Evolutionary conservation across 1,284 basidiomycete species (phyloP), one percentile per base, ranked within the genome.

Genomic region (Hypsizygus ulmarius): DNA sequence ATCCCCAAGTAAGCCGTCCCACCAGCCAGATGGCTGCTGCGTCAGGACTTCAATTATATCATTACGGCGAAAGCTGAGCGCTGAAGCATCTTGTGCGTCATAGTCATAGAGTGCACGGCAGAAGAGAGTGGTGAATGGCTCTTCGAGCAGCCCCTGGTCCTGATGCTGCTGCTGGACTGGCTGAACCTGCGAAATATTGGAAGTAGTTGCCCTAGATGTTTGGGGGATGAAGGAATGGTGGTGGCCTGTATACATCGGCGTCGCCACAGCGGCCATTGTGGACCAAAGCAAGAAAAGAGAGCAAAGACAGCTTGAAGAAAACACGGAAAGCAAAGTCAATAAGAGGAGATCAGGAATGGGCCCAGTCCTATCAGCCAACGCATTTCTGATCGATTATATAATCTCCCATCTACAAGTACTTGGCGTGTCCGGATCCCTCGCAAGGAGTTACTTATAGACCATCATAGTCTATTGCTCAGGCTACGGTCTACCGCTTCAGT

Each of bases 31-130:
- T 40, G 92, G 90, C 45, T 97, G 82, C 63, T 88, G 86, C 5
- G 89, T 93, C 43, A 97, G 77, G 45, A 99, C 93, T 67, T 98
- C 93, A 59, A 99, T 97, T 55, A 98, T 79, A 62, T 97, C 93
- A 55, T 87, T 88, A 57, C 81, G 83, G 50, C 67, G 76, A 65
- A 99, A 99, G 10, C 90, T 90, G 39, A 99, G 81, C 0, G 94
- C 91, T 5, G 92, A 93, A 39, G 82, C 73, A 59, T 97, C 94
- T 51, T 85, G 77, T n/a, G 90, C 87, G 58, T 84, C 78, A 68
- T 96, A 99, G 70, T 95, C 90, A 68, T 97, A 98, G 49, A 93
- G 76, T 5, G 96, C 95, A 40, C 87, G 82, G 58, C 97, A 97
- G 70, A 93, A 94, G 67, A 94, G 82, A 19, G 83, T 80, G 49